Evolutionary conservation across 1,139 yeast species (phyloP).

Genomic region (Debaryomyces singareniensis): DNA sequence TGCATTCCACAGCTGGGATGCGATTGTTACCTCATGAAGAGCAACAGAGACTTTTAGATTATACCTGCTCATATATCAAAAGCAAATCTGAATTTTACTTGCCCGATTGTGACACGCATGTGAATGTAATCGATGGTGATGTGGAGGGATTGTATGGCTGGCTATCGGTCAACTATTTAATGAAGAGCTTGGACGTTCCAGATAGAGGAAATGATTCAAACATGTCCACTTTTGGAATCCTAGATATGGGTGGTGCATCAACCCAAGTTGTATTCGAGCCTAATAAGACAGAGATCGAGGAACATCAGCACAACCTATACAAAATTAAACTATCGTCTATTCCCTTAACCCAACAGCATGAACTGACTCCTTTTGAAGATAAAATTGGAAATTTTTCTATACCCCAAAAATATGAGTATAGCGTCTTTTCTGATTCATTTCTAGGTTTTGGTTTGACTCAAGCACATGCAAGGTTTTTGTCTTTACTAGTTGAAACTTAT

Average conservation of each 20-base stretch:
- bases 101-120: slow-evolving; percentile 52
- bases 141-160: slow-evolving; percentile 80
- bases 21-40: slow-evolving; percentile 53
- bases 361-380: slow-evolving; percentile 8
- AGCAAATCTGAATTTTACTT: slow-evolving; percentile 51
- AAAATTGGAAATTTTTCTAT: slow-evolving; percentile 3
- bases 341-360: slow-evolving; percentile 10
- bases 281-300: slow-evolving; percentile 44
- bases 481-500: slow-evolving; percentile 24
- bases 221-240: slow-evolving; percentile 58
- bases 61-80: slow-evolving; percentile 51
- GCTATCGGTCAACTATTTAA: slow-evolving; percentile 67
- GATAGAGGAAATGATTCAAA: slow-evolving; percentile 44
- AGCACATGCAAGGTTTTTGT: slow-evolving; percentile 49
- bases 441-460: slow-evolving; percentile 74
- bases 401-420: slow-evolving; percentile 28
- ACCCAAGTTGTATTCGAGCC: slow-evolving; percentile 82
- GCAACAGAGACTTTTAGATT: slow-evolving; percentile 44
- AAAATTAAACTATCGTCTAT: slow-evolving; percentile 42
- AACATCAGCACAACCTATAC: slow-evolving; percentile 51
- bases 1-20: slow-evolving; percentile 82
- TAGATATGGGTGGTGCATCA: slow-evolving; percentile 89
- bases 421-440: slow-evolving; percentile 66
- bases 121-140: slow-evolving; percentile 69
- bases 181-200: slow-evolving; percentile 52